These are phyloP conservation scores for Silene uniflora DNA, from an alignment of 148 eudicot species.

Conservation along the genomic window DNA sequence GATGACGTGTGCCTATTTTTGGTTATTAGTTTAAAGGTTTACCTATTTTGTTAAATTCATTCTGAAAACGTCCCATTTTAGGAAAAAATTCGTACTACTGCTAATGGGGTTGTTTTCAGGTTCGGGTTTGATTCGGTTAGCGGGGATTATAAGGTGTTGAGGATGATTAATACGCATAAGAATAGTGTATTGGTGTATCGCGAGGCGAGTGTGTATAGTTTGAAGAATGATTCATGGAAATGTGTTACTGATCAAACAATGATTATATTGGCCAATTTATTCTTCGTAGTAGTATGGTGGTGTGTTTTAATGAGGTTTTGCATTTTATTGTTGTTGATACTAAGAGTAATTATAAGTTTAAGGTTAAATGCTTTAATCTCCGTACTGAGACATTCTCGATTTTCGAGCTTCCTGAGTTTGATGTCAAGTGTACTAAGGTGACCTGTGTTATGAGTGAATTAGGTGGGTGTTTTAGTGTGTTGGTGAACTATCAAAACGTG, in stretches of 20 bases:
- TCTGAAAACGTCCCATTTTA: too few species aligned
- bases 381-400: background rate
- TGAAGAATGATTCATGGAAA: slow-evolving; percentile 18
- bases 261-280: background rate
- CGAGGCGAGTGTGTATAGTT: too few species aligned
- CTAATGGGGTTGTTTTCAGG: background rate
- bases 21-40: too few species aligned
- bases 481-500: too few species aligned
- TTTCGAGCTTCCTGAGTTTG: background rate
- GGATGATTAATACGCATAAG: too few species aligned
- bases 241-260: background rate
- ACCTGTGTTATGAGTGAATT: background rate
- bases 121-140: too few species aligned
- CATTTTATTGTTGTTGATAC: slow-evolving; percentile 3
- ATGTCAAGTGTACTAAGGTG: background rate
- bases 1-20: too few species aligned
- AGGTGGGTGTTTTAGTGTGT: slow-evolving; percentile 6
- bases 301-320: background rate
- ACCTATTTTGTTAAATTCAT: too few species aligned
- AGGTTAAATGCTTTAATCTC: background rate
- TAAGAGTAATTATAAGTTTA: background rate
- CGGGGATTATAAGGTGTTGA: too few species aligned
- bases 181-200: too few species aligned
- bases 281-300: too few species aligned
- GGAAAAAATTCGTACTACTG: too few species aligned